Evolutionary conservation across 2,329 filamentous ascomycete genomes (phyloP), one percentile per base, ranked within the genome.

Genomic region (Ophiostoma sp.): DNA sequence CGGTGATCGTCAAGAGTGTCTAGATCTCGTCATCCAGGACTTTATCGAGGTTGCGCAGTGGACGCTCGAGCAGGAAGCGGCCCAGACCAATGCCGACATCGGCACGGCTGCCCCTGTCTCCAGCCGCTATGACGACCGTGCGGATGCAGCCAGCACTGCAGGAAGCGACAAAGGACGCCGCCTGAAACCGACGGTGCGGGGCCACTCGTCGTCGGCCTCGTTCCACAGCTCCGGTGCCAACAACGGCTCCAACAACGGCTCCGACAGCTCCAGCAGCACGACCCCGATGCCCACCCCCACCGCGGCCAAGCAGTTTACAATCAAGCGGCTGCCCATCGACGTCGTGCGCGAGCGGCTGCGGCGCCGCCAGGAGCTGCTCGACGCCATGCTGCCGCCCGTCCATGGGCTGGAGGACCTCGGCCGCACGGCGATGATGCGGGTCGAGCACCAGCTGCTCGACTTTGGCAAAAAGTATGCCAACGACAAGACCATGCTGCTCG

Each of bases 391-490:
- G 49, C 72, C 72, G 14, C 40, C 65, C 3, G 44, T 27, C 44
- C 45, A 52, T 11, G 47, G 49, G 6, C 62, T 69, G 4, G 52
- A 67, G 18, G 70, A 64, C 12, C 41, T 69, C 3, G 69, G 70
- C 38, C 65, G 55, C 49, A 66, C 65, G 18, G 72, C 72, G 18
- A 66, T 72, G 67, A 68, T 64, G 60, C 69, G 45, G 11, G 65
- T 71, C 55, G 70, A 71, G 64, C 72, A 73, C 66, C 65, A 69
- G 62, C 67, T 71, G n/a, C 9, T 63, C 18, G 52, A 42, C 58
- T 55, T 55, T 14, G 69, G 67, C 60, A 67, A 66, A n/a, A 66
- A 14, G 44, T 72, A 72, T 44, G 71, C 70, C 70, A 72, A 72
- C 68, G 55, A 62, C 36, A 66, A 69, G 67, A 72, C 70, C 8